phyloP scores from a whole-genome alignment of 78 protist genomes.

The Chrysochromulina tobinii region DNA sequence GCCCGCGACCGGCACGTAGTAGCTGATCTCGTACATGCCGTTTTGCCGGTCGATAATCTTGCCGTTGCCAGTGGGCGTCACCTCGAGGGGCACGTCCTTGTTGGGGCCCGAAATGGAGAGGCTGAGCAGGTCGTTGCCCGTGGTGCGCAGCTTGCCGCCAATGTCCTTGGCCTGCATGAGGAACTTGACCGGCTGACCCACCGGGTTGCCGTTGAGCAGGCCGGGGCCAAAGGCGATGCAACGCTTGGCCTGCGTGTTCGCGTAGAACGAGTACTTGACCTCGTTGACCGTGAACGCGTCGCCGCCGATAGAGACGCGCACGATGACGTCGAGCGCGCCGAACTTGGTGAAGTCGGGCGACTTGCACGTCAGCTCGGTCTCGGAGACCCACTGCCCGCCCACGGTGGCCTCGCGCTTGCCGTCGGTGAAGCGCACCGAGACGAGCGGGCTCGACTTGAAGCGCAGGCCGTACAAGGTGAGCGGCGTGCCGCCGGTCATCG shows the following conservation, averaged over 20 bases:
- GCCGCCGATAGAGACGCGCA: not conserved
- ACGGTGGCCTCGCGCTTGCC: conserved; percentile 13
- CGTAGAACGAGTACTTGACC: not conserved
- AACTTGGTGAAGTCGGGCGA: conserved; percentile 38
- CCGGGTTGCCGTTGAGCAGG: not conserved
- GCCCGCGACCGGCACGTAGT: not conserved
- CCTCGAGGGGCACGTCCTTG: too few species aligned
- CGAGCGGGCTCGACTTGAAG: not conserved
- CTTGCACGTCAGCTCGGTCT: not conserved
- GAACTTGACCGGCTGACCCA: not conserved
- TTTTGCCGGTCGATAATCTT: not conserved
- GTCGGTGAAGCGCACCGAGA: conserved; percentile 23
- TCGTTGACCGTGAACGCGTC: not conserved
- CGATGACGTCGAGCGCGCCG: not conserved
- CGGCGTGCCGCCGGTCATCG: conserved; percentile 14
- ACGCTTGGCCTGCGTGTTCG: not conserved
- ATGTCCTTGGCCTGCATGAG: not conserved
- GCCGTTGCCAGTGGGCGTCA: not conserved
- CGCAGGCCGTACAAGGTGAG: not conserved
- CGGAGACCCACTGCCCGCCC: not conserved
- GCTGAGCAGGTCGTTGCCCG: not conserved
- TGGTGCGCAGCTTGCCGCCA: not conserved
- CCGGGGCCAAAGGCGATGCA: conserved; percentile 5
- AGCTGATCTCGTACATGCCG: not conserved
- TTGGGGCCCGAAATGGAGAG: not conserved